Conservation (phyloP, 495 filamentous ascomycete species). For the Amniculicola lignicola region DNA sequence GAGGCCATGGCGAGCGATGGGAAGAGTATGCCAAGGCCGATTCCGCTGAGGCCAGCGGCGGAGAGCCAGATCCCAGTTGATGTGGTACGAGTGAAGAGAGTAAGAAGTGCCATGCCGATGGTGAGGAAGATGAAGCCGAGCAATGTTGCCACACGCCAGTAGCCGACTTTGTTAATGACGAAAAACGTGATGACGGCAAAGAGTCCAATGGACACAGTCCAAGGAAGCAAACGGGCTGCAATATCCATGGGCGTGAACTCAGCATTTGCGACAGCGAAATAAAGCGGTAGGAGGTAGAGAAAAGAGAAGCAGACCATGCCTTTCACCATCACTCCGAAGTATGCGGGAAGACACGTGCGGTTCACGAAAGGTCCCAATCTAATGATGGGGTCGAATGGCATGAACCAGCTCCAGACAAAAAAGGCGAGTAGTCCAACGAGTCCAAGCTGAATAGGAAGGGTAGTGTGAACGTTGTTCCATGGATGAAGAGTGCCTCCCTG, state of each 20-base stretch:
- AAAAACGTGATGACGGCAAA: constrained; percentile 40
- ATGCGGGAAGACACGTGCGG: constrained; percentile 45
- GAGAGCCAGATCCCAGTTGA: constrained; percentile 45
- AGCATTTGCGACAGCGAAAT: constrained; percentile 55
- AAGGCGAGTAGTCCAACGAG: constrained; percentile 32
- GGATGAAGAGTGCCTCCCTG: constrained; percentile 48
- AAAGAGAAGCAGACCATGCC: constrained; percentile 51
- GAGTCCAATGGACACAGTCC: constrained; percentile 51
- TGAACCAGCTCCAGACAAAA: constrained; percentile 26
- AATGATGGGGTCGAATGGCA: constrained; percentile 51
- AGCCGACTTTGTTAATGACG: constrained; percentile 43
- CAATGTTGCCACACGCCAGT: constrained; percentile 51
- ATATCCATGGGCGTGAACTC: constrained; percentile 50
- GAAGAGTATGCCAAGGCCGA: constrained; percentile 51
- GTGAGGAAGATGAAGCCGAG: constrained; percentile 50
- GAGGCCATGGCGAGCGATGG: constrained; percentile 48
- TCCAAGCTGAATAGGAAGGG: constrained; percentile 39
- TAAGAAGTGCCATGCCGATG: constrained; percentile 47
- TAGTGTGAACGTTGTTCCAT: constrained; percentile 48
- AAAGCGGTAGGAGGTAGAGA: constrained; percentile 62
- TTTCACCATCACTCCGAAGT: constrained; percentile 50
- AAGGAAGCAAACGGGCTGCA: constrained; percentile 58
- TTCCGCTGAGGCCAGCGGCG: constrained; percentile 45
- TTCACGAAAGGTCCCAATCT: constrained; percentile 48
- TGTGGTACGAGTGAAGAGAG: constrained; percentile 45